Conservation (phyloP, 2,329 filamentous ascomycete genomes). For the Aphanocladium album region DNA sequence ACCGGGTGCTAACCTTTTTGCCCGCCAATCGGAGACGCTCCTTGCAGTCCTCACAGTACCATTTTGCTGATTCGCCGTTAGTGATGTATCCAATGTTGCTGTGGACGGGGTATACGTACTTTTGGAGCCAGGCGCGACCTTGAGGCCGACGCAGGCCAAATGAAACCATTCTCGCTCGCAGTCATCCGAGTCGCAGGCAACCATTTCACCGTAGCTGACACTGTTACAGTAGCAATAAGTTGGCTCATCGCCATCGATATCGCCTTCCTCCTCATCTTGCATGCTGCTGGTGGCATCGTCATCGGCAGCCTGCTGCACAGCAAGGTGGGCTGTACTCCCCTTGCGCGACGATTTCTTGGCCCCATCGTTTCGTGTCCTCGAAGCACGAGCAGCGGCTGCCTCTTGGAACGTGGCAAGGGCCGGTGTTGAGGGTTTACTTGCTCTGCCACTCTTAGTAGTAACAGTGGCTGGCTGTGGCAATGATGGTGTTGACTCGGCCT, state of each 20-base stretch:
- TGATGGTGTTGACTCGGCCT: constrained; percentile 42
- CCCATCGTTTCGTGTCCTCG: constrained; percentile 40
- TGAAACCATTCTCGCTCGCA: constrained; percentile 81
- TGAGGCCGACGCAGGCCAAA: constrained; percentile 73
- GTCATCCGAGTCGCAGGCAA: constrained; percentile 69
- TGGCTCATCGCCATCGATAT: constrained; percentile 66
- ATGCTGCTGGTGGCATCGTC: constrained; percentile 40
- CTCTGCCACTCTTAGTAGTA: constrained; percentile 61
- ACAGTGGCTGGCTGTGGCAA: constrained; percentile 38
- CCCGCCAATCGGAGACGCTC: constrained; percentile 54
- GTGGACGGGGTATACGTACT: constrained; percentile 45
- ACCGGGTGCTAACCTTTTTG: constrained; percentile 47
- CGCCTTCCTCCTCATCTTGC: constrained; percentile 42
- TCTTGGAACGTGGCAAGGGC: constrained; percentile 57
- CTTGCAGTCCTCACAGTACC: constrained; percentile 78
- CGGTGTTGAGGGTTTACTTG: constrained; percentile 63
- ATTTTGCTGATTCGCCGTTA: constrained; percentile 56
- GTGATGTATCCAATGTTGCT: constrained; percentile 11
- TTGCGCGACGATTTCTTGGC: constrained; percentile 56
- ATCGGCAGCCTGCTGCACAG: constrained; percentile 28
- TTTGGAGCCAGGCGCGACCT: constrained; percentile 70
- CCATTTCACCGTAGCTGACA: constrained; percentile 80
- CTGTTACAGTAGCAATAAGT: constrained; percentile 76
- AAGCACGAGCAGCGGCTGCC: constrained; percentile 47
- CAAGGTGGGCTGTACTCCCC: constrained; percentile 29